phyloP scores from a whole-genome alignment of 2,329 filamentous ascomycete genomes.

The Trichothecium roseum region DNA sequence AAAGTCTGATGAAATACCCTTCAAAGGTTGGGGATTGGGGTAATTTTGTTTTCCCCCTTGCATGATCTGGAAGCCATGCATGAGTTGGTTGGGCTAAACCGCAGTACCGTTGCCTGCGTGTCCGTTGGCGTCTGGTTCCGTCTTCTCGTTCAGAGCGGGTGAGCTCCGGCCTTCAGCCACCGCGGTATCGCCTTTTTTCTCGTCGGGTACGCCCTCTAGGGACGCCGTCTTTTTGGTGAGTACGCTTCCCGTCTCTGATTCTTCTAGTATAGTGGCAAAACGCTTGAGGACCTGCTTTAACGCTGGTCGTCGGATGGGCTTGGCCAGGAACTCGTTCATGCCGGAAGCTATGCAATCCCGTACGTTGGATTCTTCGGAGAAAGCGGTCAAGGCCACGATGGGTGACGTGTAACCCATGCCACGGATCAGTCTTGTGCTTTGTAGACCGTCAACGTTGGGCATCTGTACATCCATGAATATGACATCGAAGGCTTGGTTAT shows the following conservation, averaged over 20 bases:
- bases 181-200: background rate
- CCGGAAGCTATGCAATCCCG: slow-evolving; percentile 79
- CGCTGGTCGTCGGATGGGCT: slow-evolving; percentile 69
- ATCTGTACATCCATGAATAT: slow-evolving; percentile 97
- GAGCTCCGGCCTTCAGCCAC: background rate
- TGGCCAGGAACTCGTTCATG: slow-evolving; percentile 81
- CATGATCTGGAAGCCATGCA: too few relatives aligned
- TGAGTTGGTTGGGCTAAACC: too few relatives aligned
- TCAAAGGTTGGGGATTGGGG: too few relatives aligned
- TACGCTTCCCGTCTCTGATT: slow-evolving; percentile 23
- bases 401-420: slow-evolving; percentile 79
- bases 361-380: slow-evolving; percentile 81
- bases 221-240: background rate
- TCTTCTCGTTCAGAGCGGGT: background rate
- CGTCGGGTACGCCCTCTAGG: background rate
- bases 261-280: slow-evolving; percentile 72
- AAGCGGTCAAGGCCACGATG: slow-evolving; percentile 84
- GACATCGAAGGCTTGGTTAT: slow-evolving; percentile 63
- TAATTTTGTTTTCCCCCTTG: too few relatives aligned
- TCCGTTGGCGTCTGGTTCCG: too few relatives aligned
- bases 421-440: slow-evolving; percentile 76
- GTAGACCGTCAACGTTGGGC: slow-evolving; percentile 84
- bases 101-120: too few relatives aligned
- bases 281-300: slow-evolving; percentile 80
- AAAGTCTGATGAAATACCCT: too few relatives aligned